Evolutionary conservation across 148 eudicot genomes (phyloP).

Genomic region (Beta vulgaris): DNA sequence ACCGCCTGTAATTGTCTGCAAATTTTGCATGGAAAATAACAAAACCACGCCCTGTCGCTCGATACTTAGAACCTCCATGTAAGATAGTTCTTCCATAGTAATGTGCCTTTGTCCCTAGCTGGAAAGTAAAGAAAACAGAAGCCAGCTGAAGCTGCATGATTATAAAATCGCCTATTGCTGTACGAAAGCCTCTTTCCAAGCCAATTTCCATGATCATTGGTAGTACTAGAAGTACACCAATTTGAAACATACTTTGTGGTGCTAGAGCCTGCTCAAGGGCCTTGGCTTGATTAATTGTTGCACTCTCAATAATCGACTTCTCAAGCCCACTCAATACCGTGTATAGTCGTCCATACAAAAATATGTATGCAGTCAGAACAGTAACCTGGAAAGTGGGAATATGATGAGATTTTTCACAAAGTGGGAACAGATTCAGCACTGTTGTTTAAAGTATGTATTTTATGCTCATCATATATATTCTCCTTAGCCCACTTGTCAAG

Average conservation of each 20-base stretch:
- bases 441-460: too few relatives aligned
- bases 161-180: conserved; percentile 85
- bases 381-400: conserved; percentile 60
- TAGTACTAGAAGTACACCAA: conserved; percentile 75
- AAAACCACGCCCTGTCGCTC: conserved; percentile 98
- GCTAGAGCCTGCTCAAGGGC: conserved; percentile 87
- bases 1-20: conserved; percentile 90
- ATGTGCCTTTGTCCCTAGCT: conserved; percentile 97
- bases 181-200: conserved; percentile 88
- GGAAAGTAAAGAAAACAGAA: conserved; percentile 94
- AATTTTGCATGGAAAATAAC: conserved; percentile 96
- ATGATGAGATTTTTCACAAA: not conserved
- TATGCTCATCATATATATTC: too few relatives aligned
- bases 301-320: conserved; percentile 57
- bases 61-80: conserved; percentile 95
- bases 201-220: conserved; percentile 99
- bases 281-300: conserved; percentile 47
- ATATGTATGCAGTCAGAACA: conserved; percentile 74
- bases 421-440: too few relatives aligned
- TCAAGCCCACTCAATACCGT: conserved; percentile 92
- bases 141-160: conserved; percentile 97
- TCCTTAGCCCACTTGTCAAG: too few relatives aligned
- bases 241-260: conserved; percentile 76
- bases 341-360: conserved; percentile 80
- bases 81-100: conserved; percentile 85